phyloP scores from a whole-genome alignment of 2,329 filamentous ascomycete species.

The Zarea fungicola region DNA sequence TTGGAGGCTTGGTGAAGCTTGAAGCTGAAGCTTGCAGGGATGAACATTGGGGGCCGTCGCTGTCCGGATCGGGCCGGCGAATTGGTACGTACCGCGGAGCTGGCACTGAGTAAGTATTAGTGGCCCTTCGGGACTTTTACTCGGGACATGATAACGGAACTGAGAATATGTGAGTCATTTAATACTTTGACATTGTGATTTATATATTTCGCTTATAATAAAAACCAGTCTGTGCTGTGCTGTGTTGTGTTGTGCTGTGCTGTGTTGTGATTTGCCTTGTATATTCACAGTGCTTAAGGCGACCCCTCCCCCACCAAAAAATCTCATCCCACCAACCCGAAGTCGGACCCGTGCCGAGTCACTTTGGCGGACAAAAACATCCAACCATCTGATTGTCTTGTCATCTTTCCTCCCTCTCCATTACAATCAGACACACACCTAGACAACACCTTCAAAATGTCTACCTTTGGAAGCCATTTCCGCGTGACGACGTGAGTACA shows the following conservation, averaged over 20 bases:
- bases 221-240: background rate
- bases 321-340: background rate
- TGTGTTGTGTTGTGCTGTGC: too few relatives aligned
- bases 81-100: background rate
- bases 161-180: too few relatives aligned
- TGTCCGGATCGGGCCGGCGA: background rate
- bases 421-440: too few relatives aligned
- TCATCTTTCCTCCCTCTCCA: too few relatives aligned
- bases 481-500: conserved; percentile 73
- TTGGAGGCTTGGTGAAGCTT: background rate
- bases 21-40: background rate
- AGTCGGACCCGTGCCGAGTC: background rate
- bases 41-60: background rate
- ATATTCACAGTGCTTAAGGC: too few relatives aligned
- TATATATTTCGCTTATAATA: too few relatives aligned
- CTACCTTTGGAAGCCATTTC: conserved; percentile 77
- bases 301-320: conserved; percentile 1
- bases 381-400: too few relatives aligned
- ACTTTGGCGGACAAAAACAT: too few relatives aligned
- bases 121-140: too few relatives aligned
- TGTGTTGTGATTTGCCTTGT: too few relatives aligned
- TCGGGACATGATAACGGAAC: background rate
- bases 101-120: too few relatives aligned
- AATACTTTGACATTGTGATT: too few relatives aligned
- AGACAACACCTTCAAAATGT: conserved; percentile 53